Evolutionary conservation across 192 early-diverging fungal species (phyloP).

Genomic region (Linnemannia schmuckeri): DNA sequence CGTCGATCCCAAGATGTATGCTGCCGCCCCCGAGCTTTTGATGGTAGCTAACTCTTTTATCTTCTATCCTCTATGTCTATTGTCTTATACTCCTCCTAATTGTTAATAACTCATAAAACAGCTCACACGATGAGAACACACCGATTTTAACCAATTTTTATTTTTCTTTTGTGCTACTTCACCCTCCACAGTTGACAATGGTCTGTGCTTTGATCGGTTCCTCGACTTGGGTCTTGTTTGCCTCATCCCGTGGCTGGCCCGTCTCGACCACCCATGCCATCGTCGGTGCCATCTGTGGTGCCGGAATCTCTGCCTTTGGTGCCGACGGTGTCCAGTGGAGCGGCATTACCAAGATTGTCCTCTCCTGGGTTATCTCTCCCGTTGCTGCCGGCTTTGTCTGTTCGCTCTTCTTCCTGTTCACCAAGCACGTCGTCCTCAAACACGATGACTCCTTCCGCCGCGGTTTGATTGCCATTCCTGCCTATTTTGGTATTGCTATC

Average conservation of each 20-base stretch:
- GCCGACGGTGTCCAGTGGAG: constrained; percentile 72
- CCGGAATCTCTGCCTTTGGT: constrained; percentile 83
- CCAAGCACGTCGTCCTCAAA: constrained; percentile 73
- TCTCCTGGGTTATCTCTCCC: constrained; percentile 83
- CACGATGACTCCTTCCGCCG: constrained; percentile 71
- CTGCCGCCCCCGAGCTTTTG: constrained; percentile 73
- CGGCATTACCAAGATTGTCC: constrained; percentile 29
- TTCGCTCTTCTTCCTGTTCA: constrained; percentile 74
- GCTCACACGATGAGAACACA: not conserved
- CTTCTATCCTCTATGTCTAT: no score
- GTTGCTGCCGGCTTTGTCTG: constrained; percentile 74
- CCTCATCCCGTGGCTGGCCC: constrained; percentile 76
- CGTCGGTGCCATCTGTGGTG: constrained; percentile 83
- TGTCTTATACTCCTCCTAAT: no score
- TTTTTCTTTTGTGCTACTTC: not conserved
- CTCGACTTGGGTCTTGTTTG: constrained; percentile 81
- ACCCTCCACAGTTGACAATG: constrained; percentile 77
- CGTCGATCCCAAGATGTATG: constrained; percentile 67
- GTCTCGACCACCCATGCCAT: constrained; percentile 89
- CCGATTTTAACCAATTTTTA: not conserved
- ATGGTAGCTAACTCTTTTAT: constrained; percentile 59
- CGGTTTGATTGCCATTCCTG: constrained; percentile 75
- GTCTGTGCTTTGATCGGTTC: constrained; percentile 85
- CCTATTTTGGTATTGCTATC: constrained; percentile 79
- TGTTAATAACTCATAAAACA: not conserved